These are phyloP conservation scores for Perilla frutescens DNA, from an alignment of 257 asterid genomes.

Conservation along the genomic window DNA sequence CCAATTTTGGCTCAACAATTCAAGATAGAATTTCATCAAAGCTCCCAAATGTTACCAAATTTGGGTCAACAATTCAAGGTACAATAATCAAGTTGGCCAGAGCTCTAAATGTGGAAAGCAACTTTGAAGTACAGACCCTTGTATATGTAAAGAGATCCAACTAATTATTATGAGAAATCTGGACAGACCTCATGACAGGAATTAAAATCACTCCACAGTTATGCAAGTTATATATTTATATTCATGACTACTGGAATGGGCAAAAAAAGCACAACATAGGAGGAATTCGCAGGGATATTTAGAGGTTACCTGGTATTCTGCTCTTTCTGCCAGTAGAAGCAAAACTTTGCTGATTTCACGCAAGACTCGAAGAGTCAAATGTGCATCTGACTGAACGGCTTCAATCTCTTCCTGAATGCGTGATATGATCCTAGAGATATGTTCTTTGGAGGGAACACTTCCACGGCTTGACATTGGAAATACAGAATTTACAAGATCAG, in stretches of 20 bases:
- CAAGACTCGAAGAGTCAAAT: slow-evolving; percentile 84
- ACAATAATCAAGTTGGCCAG: neutral
- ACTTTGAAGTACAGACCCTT: neutral
- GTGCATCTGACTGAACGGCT: slow-evolving; percentile 90
- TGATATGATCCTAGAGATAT: slow-evolving; percentile 66
- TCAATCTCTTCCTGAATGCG: slow-evolving; percentile 94
- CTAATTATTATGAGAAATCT: neutral
- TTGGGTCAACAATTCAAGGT: slow-evolving; percentile 10
- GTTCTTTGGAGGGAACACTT: slow-evolving; percentile 84
- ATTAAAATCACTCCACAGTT: slow-evolving; percentile 9
- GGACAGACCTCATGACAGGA: neutral
- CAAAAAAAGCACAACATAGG: neutral
- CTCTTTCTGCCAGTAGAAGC: slow-evolving; percentile 82
- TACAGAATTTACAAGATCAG: slow-evolving; percentile 83
- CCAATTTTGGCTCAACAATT: neutral
- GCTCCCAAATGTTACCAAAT: neutral
- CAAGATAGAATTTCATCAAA: too few species aligned
- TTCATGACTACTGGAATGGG: neutral
- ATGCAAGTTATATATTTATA: neutral
- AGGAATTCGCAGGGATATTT: slow-evolving; percentile 2
- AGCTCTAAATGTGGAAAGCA: neutral
- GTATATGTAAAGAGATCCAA: neutral
- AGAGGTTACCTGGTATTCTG: slow-evolving; percentile 76
- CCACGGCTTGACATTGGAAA: slow-evolving; percentile 93
- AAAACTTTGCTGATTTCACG: slow-evolving; percentile 84